These are phyloP conservation scores for thale cress (Arabidopsis thaliana) DNA, from an alignment of 345 rosid genomes.

Conservation along the genomic window DNA sequence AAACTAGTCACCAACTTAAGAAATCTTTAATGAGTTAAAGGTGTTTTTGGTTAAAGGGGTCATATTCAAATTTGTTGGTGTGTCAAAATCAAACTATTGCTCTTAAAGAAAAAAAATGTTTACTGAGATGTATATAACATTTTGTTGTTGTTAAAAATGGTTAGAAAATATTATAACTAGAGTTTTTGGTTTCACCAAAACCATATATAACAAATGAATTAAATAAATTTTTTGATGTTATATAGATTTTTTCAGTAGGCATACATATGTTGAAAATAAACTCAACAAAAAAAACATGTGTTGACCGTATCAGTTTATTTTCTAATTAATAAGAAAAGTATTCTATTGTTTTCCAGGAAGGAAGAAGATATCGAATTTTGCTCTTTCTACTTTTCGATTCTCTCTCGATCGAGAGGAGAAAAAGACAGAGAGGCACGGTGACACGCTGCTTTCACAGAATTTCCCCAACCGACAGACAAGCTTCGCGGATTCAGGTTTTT, in stretches of 20 bases:
- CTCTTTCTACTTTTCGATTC: conserved; percentile 29
- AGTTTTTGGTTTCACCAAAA: conserved; percentile 12
- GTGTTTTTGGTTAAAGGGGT: conserved; percentile 6
- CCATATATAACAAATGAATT: conserved; percentile 3
- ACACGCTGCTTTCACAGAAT: conserved; percentile 10
- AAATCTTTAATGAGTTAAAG: background rate
- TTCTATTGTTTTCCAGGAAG: background rate
- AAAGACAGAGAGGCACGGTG: conserved; percentile 29
- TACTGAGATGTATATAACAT: background rate
- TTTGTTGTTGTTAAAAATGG: background rate
- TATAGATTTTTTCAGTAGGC: background rate
- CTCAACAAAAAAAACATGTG: background rate
- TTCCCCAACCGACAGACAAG: conserved; percentile 29
- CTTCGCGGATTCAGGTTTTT: conserved; percentile 29
- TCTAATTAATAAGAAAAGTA: background rate
- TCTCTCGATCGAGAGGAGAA: conserved; percentile 42
- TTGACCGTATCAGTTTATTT: conserved; percentile 39
- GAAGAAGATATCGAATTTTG: conserved; percentile 30
- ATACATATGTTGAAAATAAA: background rate
- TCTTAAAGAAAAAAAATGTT: background rate
- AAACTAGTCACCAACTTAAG: too few relatives aligned
- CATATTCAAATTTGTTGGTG: conserved; percentile 30
- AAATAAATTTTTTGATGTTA: background rate
- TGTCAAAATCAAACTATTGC: conserved; percentile 9
- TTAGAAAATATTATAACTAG: background rate